Evolutionary conservation across 768 basidiomycete genomes (phyloP).

Genomic region (Boletus subcaerulescens): DNA sequence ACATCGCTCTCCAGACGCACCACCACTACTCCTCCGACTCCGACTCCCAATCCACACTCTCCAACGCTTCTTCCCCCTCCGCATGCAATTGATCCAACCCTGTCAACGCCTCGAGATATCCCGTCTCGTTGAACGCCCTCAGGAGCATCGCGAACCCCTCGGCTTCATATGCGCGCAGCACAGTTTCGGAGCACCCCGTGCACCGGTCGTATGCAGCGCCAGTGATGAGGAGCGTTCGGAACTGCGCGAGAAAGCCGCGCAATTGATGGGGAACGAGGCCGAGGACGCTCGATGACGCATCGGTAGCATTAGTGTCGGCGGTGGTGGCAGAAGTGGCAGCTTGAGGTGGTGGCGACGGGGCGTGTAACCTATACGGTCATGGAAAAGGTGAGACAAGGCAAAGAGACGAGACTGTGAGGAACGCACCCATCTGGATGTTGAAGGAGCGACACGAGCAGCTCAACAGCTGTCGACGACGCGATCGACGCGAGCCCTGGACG

Average conservation of each 20-base stretch:
- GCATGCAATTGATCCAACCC: conserved; percentile 75
- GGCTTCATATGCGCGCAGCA: conserved; percentile 77
- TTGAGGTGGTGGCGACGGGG: conserved; percentile 64
- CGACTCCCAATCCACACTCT: conserved; percentile 69
- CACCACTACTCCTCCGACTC: conserved; percentile 42
- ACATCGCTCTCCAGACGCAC: too few species aligned
- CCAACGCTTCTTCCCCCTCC: conserved; percentile 70
- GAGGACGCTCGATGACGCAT: conserved; percentile 52
- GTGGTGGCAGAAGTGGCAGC: conserved; percentile 22
- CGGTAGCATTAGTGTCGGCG: conserved; percentile 6
- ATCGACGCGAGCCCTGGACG: conserved; percentile 92
- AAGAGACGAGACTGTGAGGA: neutral
- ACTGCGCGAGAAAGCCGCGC: conserved; percentile 85
- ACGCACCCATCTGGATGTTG: conserved; percentile 85
- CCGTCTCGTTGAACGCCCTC: conserved; percentile 77
- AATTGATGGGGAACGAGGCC: conserved; percentile 94
- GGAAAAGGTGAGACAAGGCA: neutral
- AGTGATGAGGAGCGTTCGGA: conserved; percentile 77
- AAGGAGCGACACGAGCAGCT: conserved; percentile 81
- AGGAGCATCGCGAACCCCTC: conserved; percentile 78
- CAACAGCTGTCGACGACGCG: conserved; percentile 89
- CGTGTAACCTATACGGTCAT: conserved; percentile 32
- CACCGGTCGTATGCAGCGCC: conserved; percentile 86
- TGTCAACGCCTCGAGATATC: conserved; percentile 70
- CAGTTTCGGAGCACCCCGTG: conserved; percentile 85